Percentiles rank a stretch among this genome's conserved stretches.
Conservation (phyloP, 2,329 filamentous ascomycete genomes). For the Triangularia setosa region DNA sequence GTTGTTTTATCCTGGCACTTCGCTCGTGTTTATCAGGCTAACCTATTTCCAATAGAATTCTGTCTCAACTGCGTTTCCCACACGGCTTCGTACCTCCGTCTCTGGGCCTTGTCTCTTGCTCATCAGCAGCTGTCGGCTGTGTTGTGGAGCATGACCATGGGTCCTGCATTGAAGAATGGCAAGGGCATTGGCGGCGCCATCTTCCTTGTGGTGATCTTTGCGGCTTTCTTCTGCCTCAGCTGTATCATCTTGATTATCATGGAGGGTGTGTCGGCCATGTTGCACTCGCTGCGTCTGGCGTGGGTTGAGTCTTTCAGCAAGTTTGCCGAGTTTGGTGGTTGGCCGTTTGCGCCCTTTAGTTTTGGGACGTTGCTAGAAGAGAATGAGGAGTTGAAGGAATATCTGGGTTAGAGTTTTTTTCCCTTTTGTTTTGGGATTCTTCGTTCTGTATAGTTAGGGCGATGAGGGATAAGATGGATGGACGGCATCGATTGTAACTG, state of each 20-base stretch:
- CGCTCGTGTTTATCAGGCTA: slow-evolving; percentile 24
- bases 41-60: slow-evolving; percentile 63
- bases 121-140: slow-evolving; percentile 97
- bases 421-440: background rate
- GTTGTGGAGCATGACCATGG: slow-evolving; percentile 94
- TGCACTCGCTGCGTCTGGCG: slow-evolving; percentile 71
- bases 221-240: slow-evolving; percentile 83
- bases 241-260: slow-evolving; percentile 74
- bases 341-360: slow-evolving; percentile 84
- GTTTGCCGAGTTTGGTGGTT: slow-evolving; percentile 87
- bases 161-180: slow-evolving; percentile 60
- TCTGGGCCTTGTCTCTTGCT: slow-evolving; percentile 94
- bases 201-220: slow-evolving; percentile 78
- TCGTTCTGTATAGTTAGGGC: background rate
- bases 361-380: slow-evolving; percentile 83
- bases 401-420: slow-evolving; percentile 39
- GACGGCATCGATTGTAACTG: background rate
- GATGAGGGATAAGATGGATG: background rate
- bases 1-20: slow-evolving; percentile 28
- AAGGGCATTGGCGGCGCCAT: slow-evolving; percentile 67
- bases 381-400: slow-evolving; percentile 61
- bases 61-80: slow-evolving; percentile 99
- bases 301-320: slow-evolving; percentile 99
- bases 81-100: slow-evolving; percentile 95
- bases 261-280: slow-evolving; percentile 94